Evolutionary conservation across 257 asterid genomes (phyloP).

Genomic region (Haberlea rhodopensis): DNA sequence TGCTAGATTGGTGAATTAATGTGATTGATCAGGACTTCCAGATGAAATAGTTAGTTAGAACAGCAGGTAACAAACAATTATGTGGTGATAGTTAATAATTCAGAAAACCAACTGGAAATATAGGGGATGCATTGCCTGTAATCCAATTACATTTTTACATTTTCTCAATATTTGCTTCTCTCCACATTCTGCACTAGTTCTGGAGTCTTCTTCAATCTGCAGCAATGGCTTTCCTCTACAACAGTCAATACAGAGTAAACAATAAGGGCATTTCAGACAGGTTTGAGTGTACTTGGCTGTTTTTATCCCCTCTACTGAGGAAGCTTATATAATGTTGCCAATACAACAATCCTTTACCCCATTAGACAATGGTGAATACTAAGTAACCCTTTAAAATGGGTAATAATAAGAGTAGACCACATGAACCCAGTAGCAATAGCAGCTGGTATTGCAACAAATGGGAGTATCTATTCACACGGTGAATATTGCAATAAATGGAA

Average conservation of each 20-base stretch:
- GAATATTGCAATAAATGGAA: slow-evolving; percentile 2
- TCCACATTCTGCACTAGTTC: background rate
- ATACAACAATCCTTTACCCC: background rate
- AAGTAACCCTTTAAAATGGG: background rate
- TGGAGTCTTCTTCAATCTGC: background rate
- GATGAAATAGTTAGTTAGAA: background rate
- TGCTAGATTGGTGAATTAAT: background rate
- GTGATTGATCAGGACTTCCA: background rate
- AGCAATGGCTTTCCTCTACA: background rate
- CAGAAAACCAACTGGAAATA: background rate
- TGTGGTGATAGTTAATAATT: too few species aligned
- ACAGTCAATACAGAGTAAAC: background rate
- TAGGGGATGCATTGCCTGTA: background rate
- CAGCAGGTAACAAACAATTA: background rate
- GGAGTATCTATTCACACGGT: background rate
- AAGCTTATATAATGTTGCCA: background rate
- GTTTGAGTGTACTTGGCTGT: background rate
- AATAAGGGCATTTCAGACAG: background rate
- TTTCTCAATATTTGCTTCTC: background rate
- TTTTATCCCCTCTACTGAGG: background rate
- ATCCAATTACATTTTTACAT: too few species aligned
- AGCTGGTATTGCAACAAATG: background rate
- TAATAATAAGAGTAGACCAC: background rate
- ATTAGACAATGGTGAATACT: background rate
- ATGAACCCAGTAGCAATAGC: too few species aligned